Percentiles rank a stretch among this genome's conserved stretches.
Conservation (phyloP, 2,329 filamentous ascomycete species). For the Hirsutella minnesotensis region DNA sequence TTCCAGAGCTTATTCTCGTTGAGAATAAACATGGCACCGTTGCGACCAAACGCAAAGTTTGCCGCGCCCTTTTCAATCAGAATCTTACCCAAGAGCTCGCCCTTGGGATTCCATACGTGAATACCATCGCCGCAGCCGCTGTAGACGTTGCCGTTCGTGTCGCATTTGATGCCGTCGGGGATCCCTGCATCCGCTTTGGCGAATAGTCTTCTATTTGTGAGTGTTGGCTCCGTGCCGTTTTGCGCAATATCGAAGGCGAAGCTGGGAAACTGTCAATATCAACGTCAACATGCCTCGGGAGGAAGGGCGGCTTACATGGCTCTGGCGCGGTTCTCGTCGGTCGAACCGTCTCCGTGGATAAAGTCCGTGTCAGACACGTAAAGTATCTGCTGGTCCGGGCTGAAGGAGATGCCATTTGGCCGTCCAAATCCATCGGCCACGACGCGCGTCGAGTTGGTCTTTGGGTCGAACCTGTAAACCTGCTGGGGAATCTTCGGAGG, state of each 20-base stretch:
- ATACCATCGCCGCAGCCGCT: conserved; percentile 36
- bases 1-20: conserved; percentile 33
- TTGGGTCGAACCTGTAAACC: conserved; percentile 34
- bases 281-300: neutral
- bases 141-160: conserved; percentile 35
- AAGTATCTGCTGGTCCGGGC: conserved; percentile 28
- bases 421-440: conserved; percentile 35
- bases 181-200: conserved; percentile 34
- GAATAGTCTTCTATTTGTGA: conserved; percentile 37
- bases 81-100: conserved; percentile 33
- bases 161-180: conserved; percentile 36
- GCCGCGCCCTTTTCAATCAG: conserved; percentile 27
- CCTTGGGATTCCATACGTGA: conserved; percentile 33
- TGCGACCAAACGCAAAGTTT: conserved; percentile 34
- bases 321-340: conserved; percentile 11
- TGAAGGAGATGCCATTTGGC: conserved; percentile 34
- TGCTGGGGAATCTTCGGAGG: conserved; percentile 30
- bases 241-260: conserved; percentile 23
- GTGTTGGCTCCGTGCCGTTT: conserved; percentile 20
- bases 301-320: conserved; percentile 21
- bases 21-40: conserved; percentile 31
- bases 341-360: conserved; percentile 20
- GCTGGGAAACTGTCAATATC: conserved; percentile 6
- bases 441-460: conserved; percentile 24
- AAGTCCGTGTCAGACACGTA: conserved; percentile 33